phyloP scores from a whole-genome alignment of 768 basidiomycete genomes.

The Phylloporus sp. region DNA sequence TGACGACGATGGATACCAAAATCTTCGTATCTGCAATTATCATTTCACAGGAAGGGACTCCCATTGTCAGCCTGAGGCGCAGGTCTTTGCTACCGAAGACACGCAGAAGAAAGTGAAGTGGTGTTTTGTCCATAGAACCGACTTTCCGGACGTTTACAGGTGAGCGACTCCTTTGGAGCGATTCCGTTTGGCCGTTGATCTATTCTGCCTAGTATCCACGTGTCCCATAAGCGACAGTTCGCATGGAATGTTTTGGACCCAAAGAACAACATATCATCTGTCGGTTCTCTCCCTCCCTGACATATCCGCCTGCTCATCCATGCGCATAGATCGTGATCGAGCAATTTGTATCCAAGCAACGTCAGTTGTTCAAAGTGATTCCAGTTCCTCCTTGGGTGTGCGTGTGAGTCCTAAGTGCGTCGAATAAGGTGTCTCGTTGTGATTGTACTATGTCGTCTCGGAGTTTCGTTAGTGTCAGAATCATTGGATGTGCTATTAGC shows the following conservation, averaged over 20 bases:
- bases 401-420: no score
- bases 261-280: background rate
- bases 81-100: background rate
- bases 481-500: no score
- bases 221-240: background rate
- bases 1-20: background rate
- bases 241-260: background rate
- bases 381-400: no score
- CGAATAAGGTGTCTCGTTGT: no score
- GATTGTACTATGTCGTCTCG: no score
- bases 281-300: background rate
- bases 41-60: background rate
- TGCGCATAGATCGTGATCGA: no score
- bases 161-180: background rate
- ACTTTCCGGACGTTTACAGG: background rate
- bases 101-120: background rate
- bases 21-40: background rate
- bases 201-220: background rate
- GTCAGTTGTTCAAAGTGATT: no score
- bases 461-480: no score
- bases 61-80: background rate
- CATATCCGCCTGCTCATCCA: no score
- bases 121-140: background rate
- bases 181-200: no score
- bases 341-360: no score